Conservation (phyloP, 345 rosid species). For the Lepidium africanum region DNA sequence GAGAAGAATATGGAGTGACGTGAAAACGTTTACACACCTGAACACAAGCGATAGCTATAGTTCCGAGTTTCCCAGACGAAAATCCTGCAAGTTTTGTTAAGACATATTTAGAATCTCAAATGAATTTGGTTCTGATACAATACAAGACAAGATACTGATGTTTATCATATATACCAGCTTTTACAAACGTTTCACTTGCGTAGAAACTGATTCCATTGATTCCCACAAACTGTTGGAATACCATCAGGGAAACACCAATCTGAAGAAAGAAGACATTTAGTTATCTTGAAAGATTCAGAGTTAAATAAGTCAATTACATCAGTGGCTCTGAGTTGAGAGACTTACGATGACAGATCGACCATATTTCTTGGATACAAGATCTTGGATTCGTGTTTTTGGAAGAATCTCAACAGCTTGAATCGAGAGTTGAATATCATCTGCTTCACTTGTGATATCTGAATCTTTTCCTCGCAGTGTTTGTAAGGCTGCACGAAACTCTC, state of each 20-base stretch:
- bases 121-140: not conserved
- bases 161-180: conserved; percentile 52
- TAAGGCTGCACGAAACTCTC: conserved; percentile 59
- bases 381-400: conserved; percentile 56
- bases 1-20: not conserved
- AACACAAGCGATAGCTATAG: conserved; percentile 70
- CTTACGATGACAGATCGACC: conserved; percentile 64
- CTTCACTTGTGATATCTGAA: conserved; percentile 60
- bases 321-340: not conserved
- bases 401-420: conserved; percentile 49
- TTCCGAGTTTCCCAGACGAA: conserved; percentile 66
- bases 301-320: not conserved
- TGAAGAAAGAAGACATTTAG: conserved; percentile 18
- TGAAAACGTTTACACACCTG: conserved; percentile 37
- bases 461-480: conserved; percentile 62
- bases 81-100: conserved; percentile 41
- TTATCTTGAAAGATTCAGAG: not conserved
- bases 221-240: conserved; percentile 79
- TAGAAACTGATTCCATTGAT: conserved; percentile 80
- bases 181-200: conserved; percentile 74
- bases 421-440: conserved; percentile 60
- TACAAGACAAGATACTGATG: not conserved
- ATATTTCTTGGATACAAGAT: conserved; percentile 55
- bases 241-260: conserved; percentile 89
- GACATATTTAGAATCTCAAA: not conserved